These are phyloP conservation scores for Trichosporon faecale DNA, from an alignment of 1,284 basidiomycete species.

Conservation along the genomic window DNA sequence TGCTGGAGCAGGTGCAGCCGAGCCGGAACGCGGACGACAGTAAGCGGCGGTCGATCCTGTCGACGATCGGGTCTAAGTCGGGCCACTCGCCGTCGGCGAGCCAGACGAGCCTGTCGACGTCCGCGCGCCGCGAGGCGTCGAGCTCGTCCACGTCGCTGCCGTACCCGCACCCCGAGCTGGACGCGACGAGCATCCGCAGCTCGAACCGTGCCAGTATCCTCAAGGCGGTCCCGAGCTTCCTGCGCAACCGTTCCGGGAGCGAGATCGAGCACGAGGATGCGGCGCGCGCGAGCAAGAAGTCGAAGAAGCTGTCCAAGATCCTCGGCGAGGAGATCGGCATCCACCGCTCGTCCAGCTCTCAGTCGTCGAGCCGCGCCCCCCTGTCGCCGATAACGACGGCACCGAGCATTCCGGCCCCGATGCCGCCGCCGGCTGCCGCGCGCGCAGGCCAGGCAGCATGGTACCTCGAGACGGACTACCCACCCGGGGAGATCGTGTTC, in stretches of 20 bases:
- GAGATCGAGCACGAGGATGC: conserved; percentile 18
- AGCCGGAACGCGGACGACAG: neutral
- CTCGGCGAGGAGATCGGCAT: conserved; percentile 64
- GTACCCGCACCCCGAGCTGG: conserved; percentile 35
- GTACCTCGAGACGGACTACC: conserved; percentile 80
- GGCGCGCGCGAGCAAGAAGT: conserved; percentile 17
- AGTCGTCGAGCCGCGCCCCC: neutral
- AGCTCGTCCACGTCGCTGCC: conserved; percentile 41
- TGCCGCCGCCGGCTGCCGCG: conserved; percentile 15
- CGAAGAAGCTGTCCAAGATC: conserved; percentile 66
- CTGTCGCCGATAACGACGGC: conserved; percentile 7
- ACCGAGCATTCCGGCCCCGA: conserved; percentile 12
- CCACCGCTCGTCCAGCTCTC: conserved; percentile 12
- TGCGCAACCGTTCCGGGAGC: conserved; percentile 33
- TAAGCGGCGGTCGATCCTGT: conserved; percentile 10
- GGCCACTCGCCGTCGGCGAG: conserved; percentile 29
- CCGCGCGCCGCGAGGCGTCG: conserved; percentile 25
- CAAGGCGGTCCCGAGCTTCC: conserved; percentile 37
- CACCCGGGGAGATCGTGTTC: conserved; percentile 74
- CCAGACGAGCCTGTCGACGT: conserved; percentile 27
- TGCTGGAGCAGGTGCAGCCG: conserved; percentile 30
- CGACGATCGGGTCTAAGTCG: conserved; percentile 11
- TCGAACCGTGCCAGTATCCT: conserved; percentile 41
- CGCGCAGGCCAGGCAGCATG: conserved; percentile 61
- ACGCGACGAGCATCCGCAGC: conserved; percentile 33